Base-by-base conservation (phyloP, 768 basidiomycete species). In the Agrocybe praecox region DNA sequence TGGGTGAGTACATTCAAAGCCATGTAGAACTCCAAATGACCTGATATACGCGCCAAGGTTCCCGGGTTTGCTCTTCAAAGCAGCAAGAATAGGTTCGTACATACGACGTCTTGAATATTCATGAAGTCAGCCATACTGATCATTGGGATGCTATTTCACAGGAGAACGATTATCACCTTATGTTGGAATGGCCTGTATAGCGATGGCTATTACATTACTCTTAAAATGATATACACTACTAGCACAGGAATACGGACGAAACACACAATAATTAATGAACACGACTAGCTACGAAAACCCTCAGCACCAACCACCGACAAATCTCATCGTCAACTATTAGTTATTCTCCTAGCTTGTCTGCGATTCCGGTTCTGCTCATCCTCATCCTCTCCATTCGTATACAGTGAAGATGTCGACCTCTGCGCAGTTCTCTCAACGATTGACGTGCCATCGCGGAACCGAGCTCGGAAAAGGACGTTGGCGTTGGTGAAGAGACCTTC, bases 401-500 rank as follows among this genome's bases (percentile, higher is more conserved):
- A 82, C 65, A 82, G 59, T 14, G 74, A 57, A 17, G 86, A 87
- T 22, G 71, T 73, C n/a, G 85, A 84, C 60, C 89, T 74, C 62
- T 88, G 83, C 9, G 78, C 86, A 0, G 90, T 92, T 51, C 90
- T 79, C 69, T 96, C 92, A 22, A 96, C 94, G 51, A 96, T 80
- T 21, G 88, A 92, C 5, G 95, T 98, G 2, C 96, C 96, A 66
- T 99, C 95, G 26, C 93, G 81, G 79, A 98, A 98, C 52, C 91
- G 84, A 14, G 96, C 90, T 32, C 88, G 83, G 81, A 98, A 99
- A 29, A 98, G 77, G 12, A 95, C 96, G 65, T 99, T 98, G 36
- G 96, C 97, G 64, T 98, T 98, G 9, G 94, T 94, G 76, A 98
- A 98, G 45, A 98, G 78, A 6, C 96, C 96, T 66, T 98, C 97